Evolutionary conservation across 106 monocot genomes (phyloP).

Genomic region (Posidonia australis): DNA sequence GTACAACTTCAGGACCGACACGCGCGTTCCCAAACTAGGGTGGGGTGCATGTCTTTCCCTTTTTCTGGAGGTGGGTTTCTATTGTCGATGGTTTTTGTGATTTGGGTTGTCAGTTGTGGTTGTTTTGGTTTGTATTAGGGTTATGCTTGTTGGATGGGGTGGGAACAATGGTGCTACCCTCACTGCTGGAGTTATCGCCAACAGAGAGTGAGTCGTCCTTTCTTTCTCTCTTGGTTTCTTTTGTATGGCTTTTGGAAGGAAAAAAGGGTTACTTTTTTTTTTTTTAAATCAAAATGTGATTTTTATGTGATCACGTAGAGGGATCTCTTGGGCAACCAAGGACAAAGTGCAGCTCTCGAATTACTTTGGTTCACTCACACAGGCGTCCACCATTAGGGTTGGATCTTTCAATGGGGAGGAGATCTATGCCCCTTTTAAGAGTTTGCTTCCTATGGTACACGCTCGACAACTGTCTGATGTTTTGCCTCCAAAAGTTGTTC

Average conservation of each 20-base stretch:
- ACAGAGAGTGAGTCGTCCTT: slow-evolving; percentile 59
- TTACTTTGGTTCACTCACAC: slow-evolving; percentile 90
- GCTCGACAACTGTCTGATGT: background rate
- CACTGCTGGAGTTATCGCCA: slow-evolving; percentile 88
- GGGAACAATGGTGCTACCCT: slow-evolving; percentile 96
- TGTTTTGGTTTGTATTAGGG: slow-evolving; percentile 20
- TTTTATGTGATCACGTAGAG: slow-evolving; percentile 13
- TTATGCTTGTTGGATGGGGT: slow-evolving; percentile 98
- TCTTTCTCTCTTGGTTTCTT: background rate
- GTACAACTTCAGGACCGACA: slow-evolving; percentile 81
- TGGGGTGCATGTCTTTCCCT: too few relatives aligned
- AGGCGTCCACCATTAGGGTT: slow-evolving; percentile 78
- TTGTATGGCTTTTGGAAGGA: background rate
- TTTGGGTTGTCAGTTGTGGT: background rate
- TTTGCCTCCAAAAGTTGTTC: too few relatives aligned
- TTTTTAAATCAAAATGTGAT: background rate
- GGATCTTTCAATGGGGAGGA: slow-evolving; percentile 96
- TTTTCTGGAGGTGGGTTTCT: too few relatives aligned
- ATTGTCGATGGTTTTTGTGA: too few relatives aligned
- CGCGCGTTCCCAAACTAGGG: slow-evolving; percentile 82
- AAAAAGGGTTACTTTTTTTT: background rate
- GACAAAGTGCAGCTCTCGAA: slow-evolving; percentile 90
- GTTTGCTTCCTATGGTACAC: slow-evolving; percentile 88
- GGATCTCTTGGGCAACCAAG: slow-evolving; percentile 97
- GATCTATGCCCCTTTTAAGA: slow-evolving; percentile 96